Evolutionary conservation across 1,284 basidiomycete genomes (phyloP).

Genomic region (Phlebopus sp.): DNA sequence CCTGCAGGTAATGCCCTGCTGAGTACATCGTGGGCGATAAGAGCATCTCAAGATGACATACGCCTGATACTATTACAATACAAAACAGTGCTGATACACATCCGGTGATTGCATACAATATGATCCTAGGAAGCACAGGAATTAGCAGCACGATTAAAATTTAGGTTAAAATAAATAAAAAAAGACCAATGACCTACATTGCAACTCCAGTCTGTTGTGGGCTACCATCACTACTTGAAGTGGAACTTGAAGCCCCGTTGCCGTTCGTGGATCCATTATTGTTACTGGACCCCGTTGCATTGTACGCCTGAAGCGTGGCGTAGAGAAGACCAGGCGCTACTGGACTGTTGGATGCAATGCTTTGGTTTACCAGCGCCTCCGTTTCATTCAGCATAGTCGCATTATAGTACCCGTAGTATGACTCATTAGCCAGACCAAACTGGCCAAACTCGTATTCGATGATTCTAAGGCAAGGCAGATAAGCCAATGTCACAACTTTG

Average conservation of each 20-base stretch:
- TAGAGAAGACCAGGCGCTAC: constrained; percentile 58
- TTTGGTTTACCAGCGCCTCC: constrained; percentile 45
- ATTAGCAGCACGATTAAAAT: constrained; percentile 5
- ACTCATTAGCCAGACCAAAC: constrained; percentile 46
- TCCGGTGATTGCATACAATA: constrained; percentile 84
- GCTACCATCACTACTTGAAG: constrained; percentile 10
- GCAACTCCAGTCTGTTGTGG: constrained; percentile 63
- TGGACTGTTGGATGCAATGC: constrained; percentile 42
- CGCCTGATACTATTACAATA: constrained; percentile 78
- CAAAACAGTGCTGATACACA: constrained; percentile 81
- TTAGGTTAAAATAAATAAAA: constrained; percentile 2
- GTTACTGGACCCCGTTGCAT: constrained; percentile 46
- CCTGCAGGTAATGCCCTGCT: constrained; percentile 7
- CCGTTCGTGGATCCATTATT: constrained; percentile 16
- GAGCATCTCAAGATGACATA: constrained; percentile 35
- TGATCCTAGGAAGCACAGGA: constrained; percentile 53
- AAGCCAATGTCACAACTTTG: constrained; percentile 37
- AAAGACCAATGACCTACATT: constrained; percentile 55
- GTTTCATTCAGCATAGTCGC: constrained; percentile 56
- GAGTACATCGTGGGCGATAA: constrained; percentile 1
- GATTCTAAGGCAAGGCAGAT: constrained; percentile 57
- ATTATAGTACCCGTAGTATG: constrained; percentile 57
- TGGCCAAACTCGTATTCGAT: constrained; percentile 66
- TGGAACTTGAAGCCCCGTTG: constrained; percentile 15
- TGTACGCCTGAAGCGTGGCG: constrained; percentile 65